phyloP scores from a whole-genome alignment of 768 basidiomycete genomes.

The Macrolepiota fuliginosa region DNA sequence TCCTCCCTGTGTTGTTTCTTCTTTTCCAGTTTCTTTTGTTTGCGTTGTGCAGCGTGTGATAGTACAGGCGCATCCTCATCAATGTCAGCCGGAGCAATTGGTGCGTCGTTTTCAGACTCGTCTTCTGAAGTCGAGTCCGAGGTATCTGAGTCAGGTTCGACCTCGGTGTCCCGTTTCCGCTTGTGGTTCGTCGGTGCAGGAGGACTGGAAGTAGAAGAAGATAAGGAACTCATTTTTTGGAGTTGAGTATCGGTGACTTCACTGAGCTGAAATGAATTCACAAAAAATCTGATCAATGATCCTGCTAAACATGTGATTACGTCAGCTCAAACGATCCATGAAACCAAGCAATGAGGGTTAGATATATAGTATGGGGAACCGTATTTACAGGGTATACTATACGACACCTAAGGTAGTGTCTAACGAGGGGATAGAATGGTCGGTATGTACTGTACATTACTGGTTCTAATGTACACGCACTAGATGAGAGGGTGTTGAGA shows the following conservation, averaged over 20 bases:
- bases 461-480: background rate
- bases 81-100: conserved; percentile 1
- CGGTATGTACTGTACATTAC: conserved; percentile 2
- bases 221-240: conserved; percentile 12
- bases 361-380: background rate
- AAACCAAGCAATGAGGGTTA: background rate
- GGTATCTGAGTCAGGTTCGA: conserved; percentile 18
- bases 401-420: background rate
- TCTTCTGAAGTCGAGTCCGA: background rate
- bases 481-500: background rate
- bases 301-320: background rate
- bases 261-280: background rate
- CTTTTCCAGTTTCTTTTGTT: conserved; percentile 50
- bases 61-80: conserved; percentile 47
- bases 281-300: conserved; percentile 1
- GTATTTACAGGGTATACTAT: conserved; percentile 1
- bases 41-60: conserved; percentile 74
- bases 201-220: conserved; percentile 30
- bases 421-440: background rate
- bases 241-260: background rate
- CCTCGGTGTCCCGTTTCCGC: conserved; percentile 25
- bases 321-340: no score
- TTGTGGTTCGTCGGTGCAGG: conserved; percentile 26
- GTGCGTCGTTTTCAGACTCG: conserved; percentile 8
- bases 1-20: conserved; percentile 24